Evolutionary conservation across 495 filamentous ascomycete genomes (phyloP), one percentile per base, ranked within the genome.

Genomic region (Annulohypoxylon bovei): DNA sequence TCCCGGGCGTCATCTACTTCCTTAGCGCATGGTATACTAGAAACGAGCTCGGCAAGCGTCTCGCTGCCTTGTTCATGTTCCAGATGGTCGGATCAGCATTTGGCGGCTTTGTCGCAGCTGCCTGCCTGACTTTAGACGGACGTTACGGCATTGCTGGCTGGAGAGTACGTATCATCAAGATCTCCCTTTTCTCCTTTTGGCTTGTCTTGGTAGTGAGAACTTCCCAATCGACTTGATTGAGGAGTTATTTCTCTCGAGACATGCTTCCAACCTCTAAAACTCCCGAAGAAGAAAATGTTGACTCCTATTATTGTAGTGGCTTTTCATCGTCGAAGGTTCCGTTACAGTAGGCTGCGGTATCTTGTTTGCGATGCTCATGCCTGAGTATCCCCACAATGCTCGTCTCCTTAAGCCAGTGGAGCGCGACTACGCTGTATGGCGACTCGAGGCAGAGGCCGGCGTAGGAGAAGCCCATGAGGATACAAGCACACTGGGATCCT

Each of bases 81-180:
- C 46, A 50, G 25, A 50, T 50, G 46, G 12, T 50, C 23, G 46
- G 46, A 50, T 50, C 46, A 11, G 46, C 46, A 14, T 50, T 50
- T 11, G 46, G 46, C 12, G 46, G 46, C 23, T 50, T 50, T 4
- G 12, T 50, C 11, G 46, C 22, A 27, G 46, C 46, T 0, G 46
- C 46, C n/a, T 50, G 46, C 46, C 12, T 50, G 12, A 50, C 46
- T n/a, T 14, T 50, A 14, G 46, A 50, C 23, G 46, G 46, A 28
- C 46, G 46, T n/a, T 50, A 50, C 12, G 46, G 46, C 4, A 50
- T 50, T 28, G 6, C 46, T 9, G 46, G 46, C 2, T 50, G 46
- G 46, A 50, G 46, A 50, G n/a, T n/a, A n/a, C n/a, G n/a, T n/a
- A n/a, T n/a, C n/a, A n/a, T n/a, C n/a, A n/a, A n/a, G n/a, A n/a